These are phyloP conservation scores for Physaria fendleri DNA, from an alignment of 345 rosid genomes.

Conservation along the genomic window DNA sequence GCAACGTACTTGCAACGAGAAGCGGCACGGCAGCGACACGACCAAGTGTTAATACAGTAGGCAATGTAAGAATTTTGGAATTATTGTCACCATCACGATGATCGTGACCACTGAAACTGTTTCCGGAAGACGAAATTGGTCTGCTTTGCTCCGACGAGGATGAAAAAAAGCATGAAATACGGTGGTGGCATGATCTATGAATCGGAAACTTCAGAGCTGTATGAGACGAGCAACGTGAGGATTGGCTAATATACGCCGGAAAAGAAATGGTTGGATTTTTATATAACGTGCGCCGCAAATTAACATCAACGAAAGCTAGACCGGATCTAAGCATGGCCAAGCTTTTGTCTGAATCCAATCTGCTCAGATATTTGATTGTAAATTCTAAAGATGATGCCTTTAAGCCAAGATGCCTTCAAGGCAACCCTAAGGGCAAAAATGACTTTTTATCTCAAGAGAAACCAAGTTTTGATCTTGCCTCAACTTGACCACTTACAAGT, in stretches of 20 bases:
- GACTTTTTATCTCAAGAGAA: not conserved
- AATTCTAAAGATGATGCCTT: not conserved
- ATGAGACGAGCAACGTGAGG: not conserved
- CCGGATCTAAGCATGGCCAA: constrained; percentile 28
- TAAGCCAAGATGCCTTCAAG: not conserved
- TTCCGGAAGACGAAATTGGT: constrained; percentile 18
- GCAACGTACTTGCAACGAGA: constrained; percentile 54
- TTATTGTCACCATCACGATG: not conserved
- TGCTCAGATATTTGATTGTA: not conserved
- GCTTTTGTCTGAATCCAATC: not conserved
- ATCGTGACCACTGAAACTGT: constrained; percentile 12
- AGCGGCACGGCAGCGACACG: constrained; percentile 94
- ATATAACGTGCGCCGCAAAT: constrained; percentile 30
- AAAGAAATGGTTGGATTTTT: constrained; percentile 12
- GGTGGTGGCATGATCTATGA: not conserved
- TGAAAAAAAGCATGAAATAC: constrained; percentile 4
- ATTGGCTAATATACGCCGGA: constrained; percentile 33
- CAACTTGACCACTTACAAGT: constrained; percentile 44
- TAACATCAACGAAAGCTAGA: constrained; percentile 17
- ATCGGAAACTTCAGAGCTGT: constrained; percentile 8
- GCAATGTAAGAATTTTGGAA: constrained; percentile 70
- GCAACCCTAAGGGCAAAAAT: not conserved
- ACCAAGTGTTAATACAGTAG: constrained; percentile 80
- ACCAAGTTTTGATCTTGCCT: not conserved
- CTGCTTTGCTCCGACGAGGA: constrained; percentile 24